Conservation (phyloP, 2,329 filamentous ascomycete species). For the Penicillium sclerotigenum region DNA sequence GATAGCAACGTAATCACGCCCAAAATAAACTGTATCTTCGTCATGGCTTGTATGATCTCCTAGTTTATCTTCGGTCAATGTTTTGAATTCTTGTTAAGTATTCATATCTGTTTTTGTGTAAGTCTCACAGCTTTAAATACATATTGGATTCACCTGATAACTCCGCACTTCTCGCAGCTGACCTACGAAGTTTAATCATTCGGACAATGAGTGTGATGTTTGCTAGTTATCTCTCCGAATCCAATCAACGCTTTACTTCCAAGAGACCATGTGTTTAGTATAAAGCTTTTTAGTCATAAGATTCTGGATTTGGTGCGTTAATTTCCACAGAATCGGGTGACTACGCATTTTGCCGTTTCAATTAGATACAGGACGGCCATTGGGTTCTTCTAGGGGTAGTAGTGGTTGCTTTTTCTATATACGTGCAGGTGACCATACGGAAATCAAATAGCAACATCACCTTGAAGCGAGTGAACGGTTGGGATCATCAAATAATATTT, state of each 20-base stretch:
- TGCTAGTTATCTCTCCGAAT: neutral
- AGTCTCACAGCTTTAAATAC: neutral
- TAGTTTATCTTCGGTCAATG: neutral
- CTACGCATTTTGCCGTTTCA: neutral
- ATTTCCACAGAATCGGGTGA: neutral
- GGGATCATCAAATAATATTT: too few species aligned
- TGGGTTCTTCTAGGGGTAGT: neutral
- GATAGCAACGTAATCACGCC: neutral
- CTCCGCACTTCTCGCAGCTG: neutral
- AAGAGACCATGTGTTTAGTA: neutral
- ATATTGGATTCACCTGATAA: neutral
- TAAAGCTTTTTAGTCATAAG: neutral
- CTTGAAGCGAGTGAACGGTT: neutral
- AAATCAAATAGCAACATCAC: neutral
- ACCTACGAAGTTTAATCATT: neutral
- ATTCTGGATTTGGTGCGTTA: neutral
- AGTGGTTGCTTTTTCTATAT: neutral
- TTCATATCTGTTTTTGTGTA: neutral
- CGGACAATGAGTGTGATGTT: neutral
- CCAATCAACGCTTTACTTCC: neutral
- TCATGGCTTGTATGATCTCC: neutral
- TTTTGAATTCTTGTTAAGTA: neutral
- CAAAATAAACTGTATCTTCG: neutral
- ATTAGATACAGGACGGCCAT: neutral
- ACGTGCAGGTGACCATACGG: neutral